These are phyloP conservation scores for Pythium insidiosum DNA, from an alignment of 352 stramenopile species.

Conservation along the genomic window DNA sequence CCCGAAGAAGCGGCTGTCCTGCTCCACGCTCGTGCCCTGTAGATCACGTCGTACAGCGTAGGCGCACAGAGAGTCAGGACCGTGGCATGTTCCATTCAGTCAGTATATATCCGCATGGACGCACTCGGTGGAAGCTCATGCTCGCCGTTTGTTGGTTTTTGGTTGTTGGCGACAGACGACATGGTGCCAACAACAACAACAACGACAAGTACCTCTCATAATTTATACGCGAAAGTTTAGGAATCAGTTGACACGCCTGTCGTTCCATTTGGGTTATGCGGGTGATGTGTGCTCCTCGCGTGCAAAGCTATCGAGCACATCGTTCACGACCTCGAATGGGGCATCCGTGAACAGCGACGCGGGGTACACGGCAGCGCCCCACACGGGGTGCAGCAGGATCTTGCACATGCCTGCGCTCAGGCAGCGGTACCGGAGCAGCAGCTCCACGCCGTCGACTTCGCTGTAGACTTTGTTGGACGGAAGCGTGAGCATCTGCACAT, in stretches of 20 bases:
- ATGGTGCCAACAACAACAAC: too few relatives aligned
- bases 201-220: too few relatives aligned
- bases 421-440: constrained; percentile 78
- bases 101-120: too few relatives aligned
- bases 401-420: constrained; percentile 93
- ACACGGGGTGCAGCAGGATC: constrained; percentile 93
- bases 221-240: too few relatives aligned
- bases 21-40: constrained; percentile 57
- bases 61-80: too few relatives aligned
- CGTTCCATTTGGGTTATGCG: too few relatives aligned
- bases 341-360: constrained; percentile 95
- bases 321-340: constrained; percentile 72
- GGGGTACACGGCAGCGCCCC: constrained; percentile 94
- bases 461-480: constrained; percentile 94
- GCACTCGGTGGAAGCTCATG: constrained; percentile 27
- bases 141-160: constrained; percentile 19
- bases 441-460: constrained; percentile 93
- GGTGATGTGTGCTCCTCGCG: too few relatives aligned
- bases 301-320: constrained; percentile 27
- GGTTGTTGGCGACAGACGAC: too few relatives aligned
- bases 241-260: background rate
- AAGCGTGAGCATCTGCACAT: constrained; percentile 87
- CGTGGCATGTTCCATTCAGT: too few relatives aligned
- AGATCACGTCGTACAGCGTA: too few relatives aligned
- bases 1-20: constrained; percentile 82